Evolutionary conservation across 495 filamentous ascomycete genomes (phyloP), one percentile per base, ranked within the genome.

Genomic region (Penicillium ucsense): DNA sequence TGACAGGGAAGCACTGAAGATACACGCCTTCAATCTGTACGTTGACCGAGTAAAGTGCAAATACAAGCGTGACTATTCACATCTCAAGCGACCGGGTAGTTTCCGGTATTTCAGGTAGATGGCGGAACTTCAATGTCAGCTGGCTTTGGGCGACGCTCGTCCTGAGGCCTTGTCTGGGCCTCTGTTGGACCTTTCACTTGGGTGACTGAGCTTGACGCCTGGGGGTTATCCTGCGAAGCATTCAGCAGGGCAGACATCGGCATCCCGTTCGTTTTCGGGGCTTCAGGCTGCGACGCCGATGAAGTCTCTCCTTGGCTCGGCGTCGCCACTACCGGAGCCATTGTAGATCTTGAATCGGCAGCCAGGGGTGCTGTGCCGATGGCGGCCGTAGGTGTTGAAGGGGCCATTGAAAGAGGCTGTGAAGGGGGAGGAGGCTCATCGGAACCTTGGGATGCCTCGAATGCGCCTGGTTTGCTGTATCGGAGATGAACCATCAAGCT

Each of bases 401-500:
- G 12, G 45, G 41, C 54, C 49, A 54, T 55, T 28, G 47, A 36
- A 10, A 36, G n/a, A 37, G 57, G 47, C 44, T 57, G 34, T 6
- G 36, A 37, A 20, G 41, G 34, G 38, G 58, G 59, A 12, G 55
- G 50, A 42, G 54, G 48, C 43, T 57, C 52, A 11, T 63, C 61
- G 38, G 54, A 42, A 30, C 34, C 53, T 32, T 52, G 41, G 1
- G 54, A 41, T 28, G 50, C 55, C 38, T 51, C 54, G 10, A 53
- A 41, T 20, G 38, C 38, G 43, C 64, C 61, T 8, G 56, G 56
- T 47, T 73, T 72, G 52, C 59, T 52, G 49, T 76, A 75, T 51
- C 71, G 73, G 39, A 90, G 73, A 52, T 83, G 83, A 50, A 88
- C 80, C 33, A 90, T 72, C 29, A 85, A 72, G 47, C 78, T 84